Conservation (phyloP, 2,329 filamentous ascomycete species). For the Aspergillus bombycis region DNA sequence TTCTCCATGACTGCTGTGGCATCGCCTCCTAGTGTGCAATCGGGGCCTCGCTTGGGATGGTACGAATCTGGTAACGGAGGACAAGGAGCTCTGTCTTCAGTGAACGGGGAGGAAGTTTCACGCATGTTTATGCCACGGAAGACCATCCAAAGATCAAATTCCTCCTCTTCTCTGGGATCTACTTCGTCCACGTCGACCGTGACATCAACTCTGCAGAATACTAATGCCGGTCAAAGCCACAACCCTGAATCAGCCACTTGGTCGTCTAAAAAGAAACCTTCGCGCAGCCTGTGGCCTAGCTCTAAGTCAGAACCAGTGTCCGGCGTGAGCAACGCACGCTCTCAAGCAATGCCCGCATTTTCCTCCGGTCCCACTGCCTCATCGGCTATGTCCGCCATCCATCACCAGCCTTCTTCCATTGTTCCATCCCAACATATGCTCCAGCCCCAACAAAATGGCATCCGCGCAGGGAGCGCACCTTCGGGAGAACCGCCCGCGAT, state of each 20-base stretch:
- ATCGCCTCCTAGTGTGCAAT: conserved; percentile 66
- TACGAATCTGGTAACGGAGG: conserved; percentile 58
- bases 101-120: conserved; percentile 81
- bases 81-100: conserved; percentile 66
- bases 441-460: conserved; percentile 66
- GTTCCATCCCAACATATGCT: conserved; percentile 70
- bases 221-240: conserved; percentile 41
- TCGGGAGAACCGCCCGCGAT: conserved; percentile 70
- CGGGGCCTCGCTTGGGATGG: conserved; percentile 64
- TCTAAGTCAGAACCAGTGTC: conserved; percentile 68
- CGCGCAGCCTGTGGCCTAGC: conserved; percentile 63
- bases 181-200: conserved; percentile 58
- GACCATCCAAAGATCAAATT: conserved; percentile 82
- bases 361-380: conserved; percentile 62
- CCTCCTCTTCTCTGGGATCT: conserved; percentile 78
- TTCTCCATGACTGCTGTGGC: conserved; percentile 68
- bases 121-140: conserved; percentile 91
- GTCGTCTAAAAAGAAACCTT: conserved; percentile 51
- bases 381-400: conserved; percentile 65
- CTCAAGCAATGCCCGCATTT: conserved; percentile 63
- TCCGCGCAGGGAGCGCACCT: conserved; percentile 47
- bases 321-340: conserved; percentile 63
- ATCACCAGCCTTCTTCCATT: conserved; percentile 61
- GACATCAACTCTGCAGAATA: conserved; percentile 35
- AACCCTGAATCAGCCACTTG: conserved; percentile 43